A percentile compares a stretch with the other conserved stretches of the same genome.
phyloP scores from a whole-genome alignment of 2,329 filamentous ascomycete genomes.

The Ophiostoma ips region DNA sequence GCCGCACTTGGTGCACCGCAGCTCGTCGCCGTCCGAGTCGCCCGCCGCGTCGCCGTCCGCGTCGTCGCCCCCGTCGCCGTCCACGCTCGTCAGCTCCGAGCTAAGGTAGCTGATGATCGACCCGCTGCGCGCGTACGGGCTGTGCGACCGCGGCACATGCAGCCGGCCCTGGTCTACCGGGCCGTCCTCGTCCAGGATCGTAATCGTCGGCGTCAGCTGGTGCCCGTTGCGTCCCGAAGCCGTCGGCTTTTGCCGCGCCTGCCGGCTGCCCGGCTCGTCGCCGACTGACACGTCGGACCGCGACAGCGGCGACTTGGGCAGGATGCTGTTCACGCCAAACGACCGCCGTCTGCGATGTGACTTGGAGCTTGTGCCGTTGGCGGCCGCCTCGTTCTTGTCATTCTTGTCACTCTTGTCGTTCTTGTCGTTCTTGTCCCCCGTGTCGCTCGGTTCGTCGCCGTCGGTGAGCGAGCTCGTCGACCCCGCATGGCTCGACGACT shows the following conservation, averaged over 20 bases:
- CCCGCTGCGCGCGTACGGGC: conserved; percentile 8
- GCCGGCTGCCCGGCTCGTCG: not conserved
- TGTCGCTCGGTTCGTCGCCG: not conserved
- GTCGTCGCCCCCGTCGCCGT: conserved; percentile 9
- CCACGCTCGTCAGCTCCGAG: conserved; percentile 35
- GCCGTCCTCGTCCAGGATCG: not conserved
- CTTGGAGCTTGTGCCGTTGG: conserved; percentile 13
- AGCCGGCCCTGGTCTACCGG: not conserved
- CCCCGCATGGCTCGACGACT: not conserved
- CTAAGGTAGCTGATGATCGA: conserved; percentile 43
- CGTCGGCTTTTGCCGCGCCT: not conserved
- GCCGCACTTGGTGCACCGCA: conserved; percentile 45
- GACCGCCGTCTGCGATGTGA: conserved; percentile 10
- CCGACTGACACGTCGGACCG: not conserved
- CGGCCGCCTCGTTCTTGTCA: conserved; percentile 2
- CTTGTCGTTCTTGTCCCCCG: not conserved
- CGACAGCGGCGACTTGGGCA: conserved; percentile 12
- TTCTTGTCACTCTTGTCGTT: not conserved
- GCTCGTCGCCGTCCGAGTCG: conserved; percentile 16
- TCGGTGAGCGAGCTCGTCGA: not conserved
- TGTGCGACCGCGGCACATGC: not conserved
- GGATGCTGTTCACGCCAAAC: conserved; percentile 6
- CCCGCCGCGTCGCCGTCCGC: not conserved
- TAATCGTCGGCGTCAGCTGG: conserved; percentile 1
- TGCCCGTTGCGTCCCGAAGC: not conserved